Conservation (phyloP, 139 green algal genomes). For the Chlamydomonas sp. region DNA sequence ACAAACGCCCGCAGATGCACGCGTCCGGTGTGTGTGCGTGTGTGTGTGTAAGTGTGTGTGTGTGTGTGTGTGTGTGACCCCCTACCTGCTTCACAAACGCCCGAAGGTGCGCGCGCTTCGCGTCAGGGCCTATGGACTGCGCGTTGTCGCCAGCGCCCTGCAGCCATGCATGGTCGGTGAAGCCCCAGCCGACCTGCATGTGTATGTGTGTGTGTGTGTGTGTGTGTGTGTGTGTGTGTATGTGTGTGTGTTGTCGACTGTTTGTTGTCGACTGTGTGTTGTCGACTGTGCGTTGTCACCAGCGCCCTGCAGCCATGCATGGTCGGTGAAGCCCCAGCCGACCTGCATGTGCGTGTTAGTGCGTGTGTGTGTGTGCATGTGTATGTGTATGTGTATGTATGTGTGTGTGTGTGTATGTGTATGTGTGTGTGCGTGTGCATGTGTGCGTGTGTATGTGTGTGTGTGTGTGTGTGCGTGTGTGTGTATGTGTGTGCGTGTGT, state of each 20-base stretch:
- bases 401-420: neutral
- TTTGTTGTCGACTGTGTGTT: slow-evolving; percentile 27
- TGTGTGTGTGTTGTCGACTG: neutral
- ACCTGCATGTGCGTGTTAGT: slow-evolving; percentile 37
- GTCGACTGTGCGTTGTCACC: slow-evolving; percentile 9
- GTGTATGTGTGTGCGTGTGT: too few species aligned
- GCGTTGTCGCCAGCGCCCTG: neutral
- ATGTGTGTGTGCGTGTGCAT: slow-evolving; percentile 42
- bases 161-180: slow-evolving; percentile 53
- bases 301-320: slow-evolving; percentile 27
- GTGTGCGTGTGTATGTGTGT: too few species aligned
- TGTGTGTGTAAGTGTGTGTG: too few species aligned
- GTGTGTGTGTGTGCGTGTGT: too few species aligned
- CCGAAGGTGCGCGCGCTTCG: slow-evolving; percentile 73
- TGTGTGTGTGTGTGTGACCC: neutral
- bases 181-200: slow-evolving; percentile 69
- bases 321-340: slow-evolving; percentile 77
- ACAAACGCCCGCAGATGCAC: too few species aligned
- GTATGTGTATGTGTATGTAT: neutral
- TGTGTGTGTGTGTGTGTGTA: slow-evolving; percentile 18
- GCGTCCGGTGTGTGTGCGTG: too few species aligned
- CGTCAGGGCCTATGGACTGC: slow-evolving; percentile 34
- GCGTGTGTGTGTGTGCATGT: too few species aligned
- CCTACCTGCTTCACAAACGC: slow-evolving; percentile 10
- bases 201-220: too few species aligned